phyloP scores from a whole-genome alignment of 1,284 basidiomycete species.

The Ceratobasidium sp. region DNA sequence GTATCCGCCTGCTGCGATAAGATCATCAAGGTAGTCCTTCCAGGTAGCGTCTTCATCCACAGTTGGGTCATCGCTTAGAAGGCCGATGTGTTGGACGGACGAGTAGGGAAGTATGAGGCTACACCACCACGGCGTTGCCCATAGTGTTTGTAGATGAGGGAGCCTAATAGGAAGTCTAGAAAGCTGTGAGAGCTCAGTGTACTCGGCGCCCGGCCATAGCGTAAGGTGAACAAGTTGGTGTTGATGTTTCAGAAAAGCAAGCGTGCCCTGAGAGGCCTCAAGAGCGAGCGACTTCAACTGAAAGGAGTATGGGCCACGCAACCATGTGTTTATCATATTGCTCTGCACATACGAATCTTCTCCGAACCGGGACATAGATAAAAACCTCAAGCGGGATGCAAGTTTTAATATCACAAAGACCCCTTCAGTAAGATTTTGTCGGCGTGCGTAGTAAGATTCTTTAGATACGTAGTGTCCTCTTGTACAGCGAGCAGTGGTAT shows the following conservation, averaged over 20 bases:
- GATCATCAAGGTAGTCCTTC: background rate
- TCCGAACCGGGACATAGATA: background rate
- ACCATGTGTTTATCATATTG: background rate
- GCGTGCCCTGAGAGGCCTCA: background rate
- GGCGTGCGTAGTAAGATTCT: background rate
- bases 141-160: background rate
- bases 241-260: background rate
- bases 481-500: background rate
- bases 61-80: background rate
- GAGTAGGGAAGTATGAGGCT: background rate
- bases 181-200: background rate
- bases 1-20: background rate
- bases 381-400: background rate
- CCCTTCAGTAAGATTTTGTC: background rate
- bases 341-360: background rate
- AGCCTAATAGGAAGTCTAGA: background rate
- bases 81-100: background rate
- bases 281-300: background rate
- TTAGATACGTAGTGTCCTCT: background rate
- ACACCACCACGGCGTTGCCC: conserved; percentile 6
- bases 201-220: background rate
- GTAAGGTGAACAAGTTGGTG: background rate
- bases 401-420: conserved; percentile 10
- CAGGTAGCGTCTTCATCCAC: background rate
- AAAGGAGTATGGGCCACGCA: background rate